These are phyloP conservation scores for Colletotrichum lini DNA, from an alignment of 2,329 filamentous ascomycete species.

Conservation along the genomic window DNA sequence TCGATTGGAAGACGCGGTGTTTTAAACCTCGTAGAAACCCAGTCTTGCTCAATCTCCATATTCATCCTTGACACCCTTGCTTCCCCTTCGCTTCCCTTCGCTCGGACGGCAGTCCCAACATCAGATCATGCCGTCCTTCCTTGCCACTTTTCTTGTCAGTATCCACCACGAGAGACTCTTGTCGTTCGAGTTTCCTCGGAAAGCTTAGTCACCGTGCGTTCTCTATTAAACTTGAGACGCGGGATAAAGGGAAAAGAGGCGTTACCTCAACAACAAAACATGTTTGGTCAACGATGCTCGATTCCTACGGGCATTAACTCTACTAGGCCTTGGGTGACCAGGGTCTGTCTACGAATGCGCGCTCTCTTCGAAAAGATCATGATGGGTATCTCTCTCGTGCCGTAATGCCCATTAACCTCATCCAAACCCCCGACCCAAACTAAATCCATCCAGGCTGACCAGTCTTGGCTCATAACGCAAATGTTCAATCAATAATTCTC, in stretches of 20 bases:
- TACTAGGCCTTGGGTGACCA: not conserved
- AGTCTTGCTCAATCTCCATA: not conserved
- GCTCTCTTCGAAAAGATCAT: not conserved
- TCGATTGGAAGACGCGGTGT: not conserved
- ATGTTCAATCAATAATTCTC: not conserved
- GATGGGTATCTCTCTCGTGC: constrained; percentile 1
- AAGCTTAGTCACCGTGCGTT: constrained; percentile 36
- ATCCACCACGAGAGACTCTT: constrained; percentile 20
- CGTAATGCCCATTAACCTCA: constrained; percentile 4
- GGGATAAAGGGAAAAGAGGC: constrained; percentile 6
- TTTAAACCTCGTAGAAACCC: not conserved
- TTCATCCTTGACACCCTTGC: not conserved
- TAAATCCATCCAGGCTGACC: not conserved
- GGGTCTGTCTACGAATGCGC: not conserved
- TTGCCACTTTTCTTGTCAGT: constrained; percentile 15
- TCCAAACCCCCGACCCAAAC: not conserved
- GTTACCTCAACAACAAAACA: not conserved
- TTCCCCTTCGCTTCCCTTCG: not conserved
- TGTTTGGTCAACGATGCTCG: not conserved
- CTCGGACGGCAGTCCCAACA: constrained; percentile 19
- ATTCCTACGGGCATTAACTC: not conserved
- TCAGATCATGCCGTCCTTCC: constrained; percentile 34
- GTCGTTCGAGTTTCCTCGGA: constrained; percentile 27
- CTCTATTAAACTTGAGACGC: constrained; percentile 8
- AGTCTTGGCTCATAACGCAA: not conserved